phyloP scores from a whole-genome alignment of 176 grass and related monocot species.

The Carex littledalei region DNA sequence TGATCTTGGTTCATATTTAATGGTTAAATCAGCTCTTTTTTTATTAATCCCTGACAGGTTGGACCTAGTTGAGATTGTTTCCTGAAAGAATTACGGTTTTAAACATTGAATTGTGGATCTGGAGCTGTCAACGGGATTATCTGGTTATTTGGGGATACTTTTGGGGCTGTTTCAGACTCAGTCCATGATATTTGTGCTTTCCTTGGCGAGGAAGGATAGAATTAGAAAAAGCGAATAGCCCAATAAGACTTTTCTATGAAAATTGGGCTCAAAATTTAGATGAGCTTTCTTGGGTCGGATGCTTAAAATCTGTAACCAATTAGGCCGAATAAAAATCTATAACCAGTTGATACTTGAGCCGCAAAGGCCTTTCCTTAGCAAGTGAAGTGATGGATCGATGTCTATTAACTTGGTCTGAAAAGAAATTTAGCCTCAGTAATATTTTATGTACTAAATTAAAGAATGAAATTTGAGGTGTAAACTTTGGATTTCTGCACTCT shows the following conservation, averaged over 20 bases:
- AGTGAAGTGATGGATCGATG: neutral
- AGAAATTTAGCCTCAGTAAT: neutral
- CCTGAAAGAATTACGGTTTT: neutral
- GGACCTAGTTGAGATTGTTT: neutral
- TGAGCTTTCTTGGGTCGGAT: neutral
- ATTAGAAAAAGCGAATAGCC: neutral
- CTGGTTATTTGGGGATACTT: neutral
- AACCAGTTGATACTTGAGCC: neutral
- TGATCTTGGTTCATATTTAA: neutral
- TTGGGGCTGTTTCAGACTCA: neutral
- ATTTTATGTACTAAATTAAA: neutral
- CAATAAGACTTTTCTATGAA: neutral
- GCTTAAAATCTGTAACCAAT: neutral
- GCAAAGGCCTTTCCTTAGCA: neutral
- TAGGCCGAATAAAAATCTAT: neutral
- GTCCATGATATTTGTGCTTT: neutral
- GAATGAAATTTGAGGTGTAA: neutral
- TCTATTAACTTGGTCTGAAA: neutral
- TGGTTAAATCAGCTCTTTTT: neutral
- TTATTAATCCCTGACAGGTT: neutral
- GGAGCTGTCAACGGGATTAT: neutral
- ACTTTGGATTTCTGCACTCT: too few species aligned
- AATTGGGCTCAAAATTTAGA: neutral
- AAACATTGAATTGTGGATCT: neutral
- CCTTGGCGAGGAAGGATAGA: conserved; percentile 9